A percentile compares a stretch with the other conserved stretches of the same genome.
Conservation (phyloP, 176 grass and related monocot genomes). For the Pontederia paniculata region DNA sequence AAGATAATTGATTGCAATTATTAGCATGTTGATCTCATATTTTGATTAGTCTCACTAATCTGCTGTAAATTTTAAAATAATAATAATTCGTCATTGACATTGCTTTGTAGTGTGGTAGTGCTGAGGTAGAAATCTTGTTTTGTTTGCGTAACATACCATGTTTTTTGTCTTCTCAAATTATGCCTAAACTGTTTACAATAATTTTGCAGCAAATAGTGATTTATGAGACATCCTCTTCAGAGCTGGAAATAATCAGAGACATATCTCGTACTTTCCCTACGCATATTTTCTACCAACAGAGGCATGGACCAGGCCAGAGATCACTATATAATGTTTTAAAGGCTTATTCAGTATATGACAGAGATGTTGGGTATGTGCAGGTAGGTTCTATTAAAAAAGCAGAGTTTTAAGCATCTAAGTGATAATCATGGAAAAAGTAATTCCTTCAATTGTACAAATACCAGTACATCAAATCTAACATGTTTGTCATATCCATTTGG, state of each 20-base stretch:
- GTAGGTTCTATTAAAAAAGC: slow-evolving; percentile 31
- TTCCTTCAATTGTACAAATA: neutral
- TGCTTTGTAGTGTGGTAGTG: too few species aligned
- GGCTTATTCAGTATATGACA: slow-evolving; percentile 92
- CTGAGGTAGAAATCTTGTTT: too few species aligned
- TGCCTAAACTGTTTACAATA: neutral
- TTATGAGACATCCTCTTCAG: slow-evolving; percentile 88
- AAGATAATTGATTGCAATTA: too few species aligned
- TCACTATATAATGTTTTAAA: slow-evolving; percentile 94
- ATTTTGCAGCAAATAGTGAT: slow-evolving; percentile 75
- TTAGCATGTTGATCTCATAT: too few species aligned
- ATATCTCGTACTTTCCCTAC: slow-evolving; percentile 98
- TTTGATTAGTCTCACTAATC: too few species aligned
- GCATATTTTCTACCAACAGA: slow-evolving; percentile 96
- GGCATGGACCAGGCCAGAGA: slow-evolving; percentile 92
- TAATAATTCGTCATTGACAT: too few species aligned
- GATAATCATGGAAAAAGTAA: neutral
- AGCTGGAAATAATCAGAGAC: slow-evolving; percentile 93
- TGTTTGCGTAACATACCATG: neutral
- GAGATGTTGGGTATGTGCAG: slow-evolving; percentile 97
- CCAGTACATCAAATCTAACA: too few species aligned
- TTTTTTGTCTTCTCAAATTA: neutral
- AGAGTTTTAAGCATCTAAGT: neutral
- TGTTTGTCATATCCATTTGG: neutral
- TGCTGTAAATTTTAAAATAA: too few species aligned